Base-by-base conservation (phyloP, 495 filamentous ascomycete species). In the Aspergillus bertholletiae region DNA sequence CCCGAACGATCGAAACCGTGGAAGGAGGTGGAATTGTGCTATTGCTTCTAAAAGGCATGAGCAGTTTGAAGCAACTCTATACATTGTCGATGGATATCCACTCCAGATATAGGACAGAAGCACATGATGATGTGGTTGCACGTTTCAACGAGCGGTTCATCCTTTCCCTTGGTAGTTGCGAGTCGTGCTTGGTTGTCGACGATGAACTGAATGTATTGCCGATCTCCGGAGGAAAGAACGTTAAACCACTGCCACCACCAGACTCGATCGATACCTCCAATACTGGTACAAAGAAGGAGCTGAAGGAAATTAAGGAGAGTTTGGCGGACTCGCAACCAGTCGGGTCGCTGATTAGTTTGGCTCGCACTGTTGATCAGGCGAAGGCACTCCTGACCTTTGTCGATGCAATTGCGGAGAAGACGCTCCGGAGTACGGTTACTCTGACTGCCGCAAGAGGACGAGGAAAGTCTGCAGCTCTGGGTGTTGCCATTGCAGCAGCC, bases 91-190 rank as follows among this genome's bases (percentile, higher is more conserved):
- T 99, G 95, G 95, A 97, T 67, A 87, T 97, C 40, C 95, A 99
- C 71, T 91, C 94, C 22, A 81, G 95, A 67, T 99, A 97, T 73
- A 80, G 95, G 53, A 99, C 95, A 35, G 95, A 99, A 67, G 95
- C 95, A 6, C 91, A 97, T 67, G 88, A 88, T 51, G 95, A 99
- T 72, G 94, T 99, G 46, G 84, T 89, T 41, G 94, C 94, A 34
- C 83, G 95, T 49, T 99, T 99, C 80, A 99, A 97, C 71, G 95
- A 97, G 73, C 85, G 95, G 7, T 99, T 99, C 63, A 90, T 99
- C 40, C 77, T 99, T 47, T 97, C 94, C 2, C 80, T 99, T 4
- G 94, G 92, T 24, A 89, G 90, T 70, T 99, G 95, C 74, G 87
- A 95, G 37, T 88, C 87, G 3, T 99, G 95, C 69, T 78, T 99